Evolutionary conservation across 2,329 filamentous ascomycete genomes (phyloP).

Genomic region (Calonectria montana): DNA sequence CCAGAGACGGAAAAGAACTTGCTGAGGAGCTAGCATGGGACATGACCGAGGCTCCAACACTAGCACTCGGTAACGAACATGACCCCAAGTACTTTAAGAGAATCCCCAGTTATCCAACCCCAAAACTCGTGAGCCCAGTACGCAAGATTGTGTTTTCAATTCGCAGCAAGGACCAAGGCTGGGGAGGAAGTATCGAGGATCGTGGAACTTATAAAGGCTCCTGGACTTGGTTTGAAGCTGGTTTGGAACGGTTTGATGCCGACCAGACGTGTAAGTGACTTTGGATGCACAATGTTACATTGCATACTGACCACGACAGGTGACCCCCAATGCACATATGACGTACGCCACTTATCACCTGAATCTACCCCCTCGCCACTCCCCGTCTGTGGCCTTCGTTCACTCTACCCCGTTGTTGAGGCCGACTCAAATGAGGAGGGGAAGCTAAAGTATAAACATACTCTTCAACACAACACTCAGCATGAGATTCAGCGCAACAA

Average conservation of each 20-base stretch:
- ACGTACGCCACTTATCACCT: constrained; percentile 40
- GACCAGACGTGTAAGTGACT: constrained; percentile 42
- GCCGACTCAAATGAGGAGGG: constrained; percentile 23
- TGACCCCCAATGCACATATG: constrained; percentile 44
- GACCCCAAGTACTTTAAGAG: constrained; percentile 45
- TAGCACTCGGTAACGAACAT: constrained; percentile 40
- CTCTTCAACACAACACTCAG: constrained; percentile 47
- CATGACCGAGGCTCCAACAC: constrained; percentile 42
- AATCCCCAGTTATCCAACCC: constrained; percentile 53
- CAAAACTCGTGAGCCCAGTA: constrained; percentile 60
- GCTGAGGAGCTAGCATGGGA: constrained; percentile 46
- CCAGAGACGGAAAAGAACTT: constrained; percentile 40
- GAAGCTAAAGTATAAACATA: constrained; percentile 50
- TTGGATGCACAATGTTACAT: no score
- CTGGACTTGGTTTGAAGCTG: constrained; percentile 74
- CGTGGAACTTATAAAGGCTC: constrained; percentile 59
- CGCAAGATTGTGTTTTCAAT: constrained; percentile 72
- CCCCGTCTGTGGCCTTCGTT: constrained; percentile 50
- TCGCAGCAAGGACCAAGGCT: constrained; percentile 69
- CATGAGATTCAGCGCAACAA: constrained; percentile 62
- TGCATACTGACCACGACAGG: constrained; percentile 33
- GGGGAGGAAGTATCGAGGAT: constrained; percentile 50
- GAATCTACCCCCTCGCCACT: constrained; percentile 37
- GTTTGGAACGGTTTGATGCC: constrained; percentile 66
- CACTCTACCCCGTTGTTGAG: constrained; percentile 48